Evolutionary conservation across 73 alveolate genomes (phyloP).

Genomic region (Uronychia setigera): DNA sequence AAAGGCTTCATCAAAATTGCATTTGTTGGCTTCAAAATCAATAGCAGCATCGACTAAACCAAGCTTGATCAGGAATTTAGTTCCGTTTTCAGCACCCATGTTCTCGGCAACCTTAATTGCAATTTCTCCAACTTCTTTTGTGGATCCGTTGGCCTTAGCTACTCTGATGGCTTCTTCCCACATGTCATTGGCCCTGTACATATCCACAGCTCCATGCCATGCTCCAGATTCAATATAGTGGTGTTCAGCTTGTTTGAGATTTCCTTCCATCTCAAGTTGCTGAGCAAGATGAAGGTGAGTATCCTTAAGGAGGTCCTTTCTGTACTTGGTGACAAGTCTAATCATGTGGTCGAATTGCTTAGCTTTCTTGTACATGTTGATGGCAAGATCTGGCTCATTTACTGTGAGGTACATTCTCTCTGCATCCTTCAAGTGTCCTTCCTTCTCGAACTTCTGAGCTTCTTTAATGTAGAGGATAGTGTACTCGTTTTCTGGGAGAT

Average conservation of each 20-base stretch:
- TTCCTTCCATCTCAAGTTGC: constrained; percentile 96
- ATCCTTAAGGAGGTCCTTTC: constrained; percentile 94
- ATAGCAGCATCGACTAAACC: constrained; percentile 99
- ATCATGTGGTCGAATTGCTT: constrained; percentile 98
- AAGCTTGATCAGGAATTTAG: constrained; percentile 87
- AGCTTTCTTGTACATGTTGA: constrained; percentile 96
- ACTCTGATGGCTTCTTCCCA: constrained; percentile 99
- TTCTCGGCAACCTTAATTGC: constrained; percentile 98
- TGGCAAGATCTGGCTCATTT: constrained; percentile 98
- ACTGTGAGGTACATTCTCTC: constrained; percentile 98
- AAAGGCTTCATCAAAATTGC: constrained; percentile 97
- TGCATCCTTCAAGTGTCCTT: constrained; percentile 96
- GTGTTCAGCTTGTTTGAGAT: constrained; percentile 97
- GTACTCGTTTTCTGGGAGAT: constrained; percentile 95
- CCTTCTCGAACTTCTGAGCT: constrained; percentile 96
- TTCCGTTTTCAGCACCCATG: constrained; percentile 96
- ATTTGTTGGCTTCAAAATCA: constrained; percentile 95
- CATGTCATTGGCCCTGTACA: constrained; percentile 94
- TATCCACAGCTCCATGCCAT: constrained; percentile 97
- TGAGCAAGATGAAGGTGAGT: constrained; percentile 96
- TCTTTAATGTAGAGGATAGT: constrained; percentile 90
- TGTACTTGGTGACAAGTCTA: constrained; percentile 96
- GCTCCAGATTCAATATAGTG: constrained; percentile 98
- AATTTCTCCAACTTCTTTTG: constrained; percentile 95
- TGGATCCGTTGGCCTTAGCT: constrained; percentile 96